Evolutionary conservation across 1,284 basidiomycete genomes (phyloP), one percentile per base, ranked within the genome.

Genomic region (Thecaphora thlaspeos): DNA sequence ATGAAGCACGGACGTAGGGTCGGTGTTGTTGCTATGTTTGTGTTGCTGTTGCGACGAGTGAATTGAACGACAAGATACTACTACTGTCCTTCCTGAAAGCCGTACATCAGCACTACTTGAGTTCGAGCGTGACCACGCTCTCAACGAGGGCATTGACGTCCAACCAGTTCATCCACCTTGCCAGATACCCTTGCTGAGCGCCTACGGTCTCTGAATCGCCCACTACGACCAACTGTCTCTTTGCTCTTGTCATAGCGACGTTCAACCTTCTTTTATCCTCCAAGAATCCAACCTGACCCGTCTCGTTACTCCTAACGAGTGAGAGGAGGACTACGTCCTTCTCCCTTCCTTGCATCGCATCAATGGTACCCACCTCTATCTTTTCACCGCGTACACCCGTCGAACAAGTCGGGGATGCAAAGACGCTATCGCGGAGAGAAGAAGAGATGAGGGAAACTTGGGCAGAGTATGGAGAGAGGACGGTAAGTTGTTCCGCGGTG

Each of bases 161-260:
- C 10, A 97, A 80, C 90, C 91, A 96, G 5, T 82, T 78, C 77
- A 95, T 85, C 91, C 93, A 97, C 55, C 84, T 84, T 7, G 46
- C 22, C 40, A 70, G 40, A 15, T 57, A 61, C 12, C 40, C 44
- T 30, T 65, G 66, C 10, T 65, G 51, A 10, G 26, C 18, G 4
- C 40, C 56, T 3, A 76, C 46, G 4, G 74, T 76, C 11, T 70
- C 72, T 17, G 60, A 46, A 51, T 77, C 75, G 12, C 68, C 74
- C 5, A 77, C 53, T 10, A 77, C 50, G 26, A 67, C 71, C 9
- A 76, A 47, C 43, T 76, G 74, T 9, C 74, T 42, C 40, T 70
- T 74, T 1, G 75, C 72, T 12, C 75, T 50, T 2, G 75, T 77
- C 44, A 77, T 76, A 10, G 73, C 75, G 2, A 77, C 75, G 36